These are phyloP conservation scores for Heimioporus sp. DNA, from an alignment of 768 basidiomycete genomes.

Conservation along the genomic window DNA sequence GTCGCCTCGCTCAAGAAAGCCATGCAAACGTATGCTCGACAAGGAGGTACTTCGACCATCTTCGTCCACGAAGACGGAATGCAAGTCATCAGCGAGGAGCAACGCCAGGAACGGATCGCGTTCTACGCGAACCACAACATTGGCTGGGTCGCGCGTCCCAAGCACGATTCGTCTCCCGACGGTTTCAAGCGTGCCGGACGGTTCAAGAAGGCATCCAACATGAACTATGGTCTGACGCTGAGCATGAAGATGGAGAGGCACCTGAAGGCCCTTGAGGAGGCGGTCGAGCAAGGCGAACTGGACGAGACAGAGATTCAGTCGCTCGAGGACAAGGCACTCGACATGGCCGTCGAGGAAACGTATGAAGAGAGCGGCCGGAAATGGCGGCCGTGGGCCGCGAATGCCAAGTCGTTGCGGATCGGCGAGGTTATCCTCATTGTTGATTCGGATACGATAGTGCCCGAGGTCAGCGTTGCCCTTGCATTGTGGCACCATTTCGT, in stretches of 20 bases:
- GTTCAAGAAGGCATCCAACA: constrained; percentile 93
- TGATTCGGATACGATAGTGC: constrained; percentile 87
- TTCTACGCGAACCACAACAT: constrained; percentile 59
- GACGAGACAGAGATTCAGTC: constrained; percentile 34
- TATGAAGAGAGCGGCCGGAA: constrained; percentile 54
- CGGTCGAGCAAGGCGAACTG: constrained; percentile 41
- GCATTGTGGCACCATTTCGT: not conserved
- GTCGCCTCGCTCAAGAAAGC: constrained; percentile 67
- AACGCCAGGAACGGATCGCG: constrained; percentile 45
- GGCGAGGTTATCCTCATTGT: constrained; percentile 82
- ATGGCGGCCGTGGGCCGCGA: constrained; percentile 76
- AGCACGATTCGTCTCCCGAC: constrained; percentile 32
- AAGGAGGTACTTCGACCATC: constrained; percentile 57
- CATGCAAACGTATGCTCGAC: constrained; percentile 65
- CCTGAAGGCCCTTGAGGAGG: constrained; percentile 45
- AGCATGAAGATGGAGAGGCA: constrained; percentile 36
- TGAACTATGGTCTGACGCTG: constrained; percentile 71
- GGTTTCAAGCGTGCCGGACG: constrained; percentile 54
- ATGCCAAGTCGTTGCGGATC: constrained; percentile 70
- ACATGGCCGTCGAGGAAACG: constrained; percentile 72
- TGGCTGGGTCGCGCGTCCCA: constrained; percentile 59
- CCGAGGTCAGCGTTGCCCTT: constrained; percentile 42
- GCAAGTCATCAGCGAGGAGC: constrained; percentile 45
- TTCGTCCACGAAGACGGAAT: constrained; percentile 64
- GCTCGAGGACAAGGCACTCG: constrained; percentile 70